phyloP scores from a whole-genome alignment of 768 basidiomycete genomes.

The Terana coerulea region DNA sequence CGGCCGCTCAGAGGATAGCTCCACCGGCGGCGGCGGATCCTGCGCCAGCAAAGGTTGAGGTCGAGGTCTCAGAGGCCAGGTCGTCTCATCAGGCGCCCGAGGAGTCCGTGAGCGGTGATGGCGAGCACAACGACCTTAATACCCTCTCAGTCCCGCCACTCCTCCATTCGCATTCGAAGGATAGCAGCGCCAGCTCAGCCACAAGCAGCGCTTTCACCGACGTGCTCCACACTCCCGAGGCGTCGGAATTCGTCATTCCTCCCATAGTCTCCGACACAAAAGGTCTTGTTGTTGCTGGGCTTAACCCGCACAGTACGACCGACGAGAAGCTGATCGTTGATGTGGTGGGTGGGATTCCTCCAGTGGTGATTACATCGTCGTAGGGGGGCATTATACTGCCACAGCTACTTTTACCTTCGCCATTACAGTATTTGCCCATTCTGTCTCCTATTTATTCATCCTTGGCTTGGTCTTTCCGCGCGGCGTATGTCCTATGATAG shows the following conservation, averaged over 20 bases:
- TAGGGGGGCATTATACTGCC: too few species aligned
- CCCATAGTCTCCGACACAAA: neutral
- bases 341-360: too few species aligned
- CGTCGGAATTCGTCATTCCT: neutral
- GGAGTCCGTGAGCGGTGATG: neutral
- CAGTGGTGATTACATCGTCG: too few species aligned
- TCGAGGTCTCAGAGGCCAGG: neutral
- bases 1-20: neutral
- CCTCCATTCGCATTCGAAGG: neutral
- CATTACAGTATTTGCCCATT: too few species aligned
- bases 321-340: too few species aligned
- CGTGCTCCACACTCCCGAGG: slow-evolving; percentile 1
- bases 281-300: too few species aligned
- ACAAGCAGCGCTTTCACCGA: neutral
- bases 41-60: neutral
- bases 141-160: neutral
- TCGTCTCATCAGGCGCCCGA: neutral
- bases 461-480: too few species aligned
- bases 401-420: too few species aligned
- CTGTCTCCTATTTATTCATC: too few species aligned
- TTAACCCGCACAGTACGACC: too few species aligned
- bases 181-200: neutral
- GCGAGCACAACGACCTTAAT: neutral
- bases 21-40: too few species aligned
- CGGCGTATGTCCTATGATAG: too few species aligned